phyloP scores from a whole-genome alignment of 345 rosid species.

The Noccaea bulbosa region DNA sequence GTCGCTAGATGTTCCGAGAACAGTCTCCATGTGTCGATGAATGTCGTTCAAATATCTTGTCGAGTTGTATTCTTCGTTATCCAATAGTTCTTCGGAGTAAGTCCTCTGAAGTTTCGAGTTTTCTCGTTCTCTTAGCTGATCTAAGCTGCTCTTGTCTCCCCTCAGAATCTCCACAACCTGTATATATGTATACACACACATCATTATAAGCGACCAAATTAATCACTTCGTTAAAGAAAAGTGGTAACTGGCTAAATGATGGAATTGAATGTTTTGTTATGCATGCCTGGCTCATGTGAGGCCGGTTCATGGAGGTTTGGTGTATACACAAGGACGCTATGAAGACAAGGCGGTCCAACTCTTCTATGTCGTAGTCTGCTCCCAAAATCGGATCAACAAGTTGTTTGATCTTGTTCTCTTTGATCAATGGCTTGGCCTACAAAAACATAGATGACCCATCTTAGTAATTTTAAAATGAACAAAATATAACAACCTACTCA shows the following conservation, averaged over 20 bases:
- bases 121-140: slow-evolving; percentile 44
- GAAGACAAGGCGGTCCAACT: slow-evolving; percentile 53
- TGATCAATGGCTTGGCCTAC: slow-evolving; percentile 79
- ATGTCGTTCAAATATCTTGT: slow-evolving; percentile 60
- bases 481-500: neutral
- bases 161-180: slow-evolving; percentile 66
- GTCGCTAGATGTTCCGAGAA: slow-evolving; percentile 48
- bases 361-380: slow-evolving; percentile 54
- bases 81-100: slow-evolving; percentile 69
- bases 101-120: slow-evolving; percentile 53
- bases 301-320: slow-evolving; percentile 62
- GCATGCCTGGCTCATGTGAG: slow-evolving; percentile 84
- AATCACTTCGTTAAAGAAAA: neutral
- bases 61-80: slow-evolving; percentile 75
- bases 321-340: slow-evolving; percentile 67
- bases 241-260: neutral
- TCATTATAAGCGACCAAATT: neutral
- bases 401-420: slow-evolving; percentile 51
- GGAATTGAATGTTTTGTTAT: neutral
- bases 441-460: neutral
- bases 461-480: neutral
- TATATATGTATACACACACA: neutral
- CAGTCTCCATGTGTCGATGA: slow-evolving; percentile 62
- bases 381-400: slow-evolving; percentile 69
- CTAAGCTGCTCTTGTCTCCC: slow-evolving; percentile 53